Base-by-base conservation (phyloP, 2,329 filamentous ascomycete genomes). In the Cladosporium sphaerospermum region DNA sequence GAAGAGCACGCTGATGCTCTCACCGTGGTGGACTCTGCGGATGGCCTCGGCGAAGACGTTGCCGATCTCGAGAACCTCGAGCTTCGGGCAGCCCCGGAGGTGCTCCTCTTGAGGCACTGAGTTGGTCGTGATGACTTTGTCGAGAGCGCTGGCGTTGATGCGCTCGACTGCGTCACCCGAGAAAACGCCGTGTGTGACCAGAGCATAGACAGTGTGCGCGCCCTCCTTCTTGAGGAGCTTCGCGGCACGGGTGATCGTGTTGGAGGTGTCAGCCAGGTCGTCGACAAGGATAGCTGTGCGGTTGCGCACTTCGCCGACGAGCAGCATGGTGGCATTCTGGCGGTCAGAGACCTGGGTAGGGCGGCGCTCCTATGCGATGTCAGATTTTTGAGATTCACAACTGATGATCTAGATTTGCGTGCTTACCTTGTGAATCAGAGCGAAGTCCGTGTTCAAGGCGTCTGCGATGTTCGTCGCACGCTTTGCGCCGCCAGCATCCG, bases 1-100 rank as follows among this genome's bases (percentile, higher is more conserved):
- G 73, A 99, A 99, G 48, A 99, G 79, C 56, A 93, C 89, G 69
- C 90, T 96, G 73, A 99, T 96, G 66, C 89, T 96, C 75, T 99
- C 93, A 64, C 93, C 93, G 71, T 97, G 91, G 73, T 99, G 93
- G 55, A 97, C 92, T 58, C 93, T 84, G 58, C 93, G 87, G 62
- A 97, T 96, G 47, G 93, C 83, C 79, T 97, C 92, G 55, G 89
- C 91, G 69, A 97, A 96, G 54, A 96, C 85, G 61, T 81, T 78
- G 51, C 89, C 89, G 56, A 97, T 84, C 66, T 97, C 92, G 57
- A 99, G 75, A 46, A 96, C 87, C 69, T 96, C 90, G 48, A 99
- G 76, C 75, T 97, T 97, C 37, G 87, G 81, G 67, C 92, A 96
- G 47, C 83, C 71, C 58, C 76, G 78, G 66, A 83, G 77, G 73